Evolutionary conservation across 129 eudicot genomes (phyloP).

Genomic region (Deinandra increscens): DNA sequence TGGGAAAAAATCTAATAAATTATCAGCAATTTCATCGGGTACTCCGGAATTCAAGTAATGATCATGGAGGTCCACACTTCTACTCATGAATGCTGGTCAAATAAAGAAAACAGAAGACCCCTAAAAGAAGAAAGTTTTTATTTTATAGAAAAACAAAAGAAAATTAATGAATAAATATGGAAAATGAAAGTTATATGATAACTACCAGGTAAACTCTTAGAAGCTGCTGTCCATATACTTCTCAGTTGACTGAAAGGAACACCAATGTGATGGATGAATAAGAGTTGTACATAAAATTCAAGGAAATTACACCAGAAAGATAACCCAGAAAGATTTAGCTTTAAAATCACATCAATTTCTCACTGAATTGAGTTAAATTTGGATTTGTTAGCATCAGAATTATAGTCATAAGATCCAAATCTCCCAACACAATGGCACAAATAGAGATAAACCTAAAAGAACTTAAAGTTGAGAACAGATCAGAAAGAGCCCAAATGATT

Average conservation of each 20-base stretch:
- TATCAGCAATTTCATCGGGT: constrained; percentile 56
- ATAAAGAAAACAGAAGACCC: constrained; percentile 8
- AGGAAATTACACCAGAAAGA: background rate
- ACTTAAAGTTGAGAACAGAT: constrained; percentile 16
- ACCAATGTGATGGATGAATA: background rate
- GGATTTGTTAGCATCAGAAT: constrained; percentile 1
- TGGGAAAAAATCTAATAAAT: constrained; percentile 46
- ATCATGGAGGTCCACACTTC: constrained; percentile 38
- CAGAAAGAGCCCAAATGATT: constrained; percentile 1
- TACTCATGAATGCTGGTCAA: constrained; percentile 36
- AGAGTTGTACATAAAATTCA: background rate
- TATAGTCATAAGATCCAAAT: constrained; percentile 20
- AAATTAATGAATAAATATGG: background rate
- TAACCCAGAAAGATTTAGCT: constrained; percentile 15
- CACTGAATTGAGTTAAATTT: background rate
- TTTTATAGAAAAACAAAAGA: background rate
- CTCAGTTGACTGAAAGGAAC: background rate
- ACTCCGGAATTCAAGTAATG: constrained; percentile 36
- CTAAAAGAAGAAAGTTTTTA: constrained; percentile 8
- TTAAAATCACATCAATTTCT: constrained; percentile 8
- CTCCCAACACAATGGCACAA: constrained; percentile 8
- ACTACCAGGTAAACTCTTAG: constrained; percentile 7
- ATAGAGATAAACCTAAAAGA: background rate
- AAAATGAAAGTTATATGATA: constrained; percentile 5
- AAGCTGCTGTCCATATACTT: constrained; percentile 5